These are phyloP conservation scores for Circinella umbellata DNA, from an alignment of 371 early-diverging fungal genomes.

Conservation along the genomic window DNA sequence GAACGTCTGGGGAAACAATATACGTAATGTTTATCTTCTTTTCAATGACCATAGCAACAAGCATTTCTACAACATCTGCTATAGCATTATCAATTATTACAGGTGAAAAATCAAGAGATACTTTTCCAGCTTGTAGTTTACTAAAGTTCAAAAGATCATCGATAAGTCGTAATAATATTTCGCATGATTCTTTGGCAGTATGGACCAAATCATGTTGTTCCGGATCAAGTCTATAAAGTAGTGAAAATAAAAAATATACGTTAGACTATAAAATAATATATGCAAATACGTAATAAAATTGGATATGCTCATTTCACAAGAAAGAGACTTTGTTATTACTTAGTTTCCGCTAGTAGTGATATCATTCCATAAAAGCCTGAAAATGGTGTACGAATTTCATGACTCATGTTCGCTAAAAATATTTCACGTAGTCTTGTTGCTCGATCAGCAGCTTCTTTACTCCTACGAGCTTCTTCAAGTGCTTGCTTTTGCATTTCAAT, in stretches of 20 bases:
- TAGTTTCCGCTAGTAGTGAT: slow-evolving; percentile 59
- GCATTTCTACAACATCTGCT: slow-evolving; percentile 61
- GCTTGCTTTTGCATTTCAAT: slow-evolving; percentile 55
- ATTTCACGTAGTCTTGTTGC: slow-evolving; percentile 53
- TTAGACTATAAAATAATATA: too few species aligned
- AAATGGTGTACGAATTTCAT: slow-evolving; percentile 60
- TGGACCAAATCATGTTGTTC: slow-evolving; percentile 64
- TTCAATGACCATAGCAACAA: slow-evolving; percentile 56
- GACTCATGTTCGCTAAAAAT: slow-evolving; percentile 66
- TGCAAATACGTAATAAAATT: too few species aligned
- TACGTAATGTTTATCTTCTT: slow-evolving; percentile 56
- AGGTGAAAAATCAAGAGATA: slow-evolving; percentile 52
- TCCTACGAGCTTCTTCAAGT: slow-evolving; percentile 45
- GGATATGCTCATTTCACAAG: too few species aligned
- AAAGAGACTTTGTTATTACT: neutral
- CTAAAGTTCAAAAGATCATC: slow-evolving; percentile 68
- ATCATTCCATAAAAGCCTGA: slow-evolving; percentile 68
- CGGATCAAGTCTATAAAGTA: slow-evolving; percentile 34
- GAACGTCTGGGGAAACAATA: slow-evolving; percentile 38
- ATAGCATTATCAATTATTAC: slow-evolving; percentile 59
- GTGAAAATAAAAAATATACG: too few species aligned
- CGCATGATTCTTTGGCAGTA: slow-evolving; percentile 62
- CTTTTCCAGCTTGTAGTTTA: slow-evolving; percentile 66
- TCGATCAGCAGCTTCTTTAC: slow-evolving; percentile 53
- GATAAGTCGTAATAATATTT: slow-evolving; percentile 61